Base-by-base conservation (phyloP, 2,329 filamentous ascomycete genomes). In the Fusarium albidum region DNA sequence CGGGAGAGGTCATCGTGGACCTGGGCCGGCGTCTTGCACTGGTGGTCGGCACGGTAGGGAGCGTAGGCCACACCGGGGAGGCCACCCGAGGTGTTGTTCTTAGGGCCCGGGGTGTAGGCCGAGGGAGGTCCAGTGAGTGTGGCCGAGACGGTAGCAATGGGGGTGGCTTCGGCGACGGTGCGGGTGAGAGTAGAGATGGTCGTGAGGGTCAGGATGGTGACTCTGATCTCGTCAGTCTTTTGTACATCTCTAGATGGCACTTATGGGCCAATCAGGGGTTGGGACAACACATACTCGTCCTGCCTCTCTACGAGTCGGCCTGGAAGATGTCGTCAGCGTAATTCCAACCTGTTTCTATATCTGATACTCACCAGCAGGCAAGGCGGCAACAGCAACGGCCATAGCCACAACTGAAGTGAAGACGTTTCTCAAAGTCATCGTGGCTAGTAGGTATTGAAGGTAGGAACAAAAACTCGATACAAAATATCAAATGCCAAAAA, bases 1-100 rank as follows among this genome's bases (percentile, higher is more conserved):
- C 73, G 74, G 13, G 75, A 74, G 63, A 95, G 83, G 66, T 96
- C 91, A 15, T 74, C 69, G 54, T 82, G 77, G 44, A 96, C 80
- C 63, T 91, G 77, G 2, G 77, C 73, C 46, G 80, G 75, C 6
- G 81, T 77, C 72, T 94, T 95, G 81, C 91, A 96, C 49, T 73
- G 73, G 26, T 82, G 77, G 53, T 82, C 78, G 11, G 69, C 70
- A 21, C 75, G 77, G 69, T 81, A 82, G 1, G 79, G 79, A 1
- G 79, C 77, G 61, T 82, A 82, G 3, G 79, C 76, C 26, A 82
- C 67, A 5, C 79, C 79, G 27, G 76, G 73, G 15, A 69, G 71
- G 15, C 55, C 49, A 4, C 5, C 4, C 6, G 32, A 58, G 21
- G 55, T 35, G 25, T 41, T 21, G 13, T 51, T 51, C 33, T 44